phyloP scores from a whole-genome alignment of 176 grass and related monocot genomes.

The Juncus inflexus region DNA sequence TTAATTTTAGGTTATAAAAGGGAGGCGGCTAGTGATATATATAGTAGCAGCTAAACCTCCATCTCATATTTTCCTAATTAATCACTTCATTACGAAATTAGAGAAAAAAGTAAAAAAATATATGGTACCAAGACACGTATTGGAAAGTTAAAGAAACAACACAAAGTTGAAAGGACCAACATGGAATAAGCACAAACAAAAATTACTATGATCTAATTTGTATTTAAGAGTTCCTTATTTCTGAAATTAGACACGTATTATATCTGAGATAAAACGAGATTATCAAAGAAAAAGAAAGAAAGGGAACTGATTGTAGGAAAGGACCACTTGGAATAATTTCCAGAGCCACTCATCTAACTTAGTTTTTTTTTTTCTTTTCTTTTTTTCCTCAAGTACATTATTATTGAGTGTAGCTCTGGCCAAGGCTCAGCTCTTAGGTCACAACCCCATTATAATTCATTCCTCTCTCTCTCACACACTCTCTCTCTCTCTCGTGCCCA shows the following conservation, averaged over 20 bases:
- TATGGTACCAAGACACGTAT: background rate
- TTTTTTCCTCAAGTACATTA: slow-evolving; percentile 32
- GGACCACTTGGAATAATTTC: slow-evolving; percentile 27
- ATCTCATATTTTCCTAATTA: background rate
- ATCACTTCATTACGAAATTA: slow-evolving; percentile 1
- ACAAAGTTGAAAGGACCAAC: too few species aligned
- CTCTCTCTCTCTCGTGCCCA: slow-evolving; percentile 34
- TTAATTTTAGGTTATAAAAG: slow-evolving; percentile 1
- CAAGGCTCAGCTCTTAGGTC: slow-evolving; percentile 32
- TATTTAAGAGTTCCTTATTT: slow-evolving; percentile 1
- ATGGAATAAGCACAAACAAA: too few species aligned
- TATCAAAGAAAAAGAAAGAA: slow-evolving; percentile 9
- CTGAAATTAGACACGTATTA: slow-evolving; percentile 18
- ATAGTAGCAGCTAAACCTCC: slow-evolving; percentile 14
- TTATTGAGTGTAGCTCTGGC: slow-evolving; percentile 28
- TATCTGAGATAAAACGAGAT: slow-evolving; percentile 9
- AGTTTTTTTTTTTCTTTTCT: background rate
- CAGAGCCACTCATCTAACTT: background rate
- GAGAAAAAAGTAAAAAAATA: background rate
- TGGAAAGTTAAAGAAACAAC: background rate
- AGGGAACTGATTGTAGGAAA: slow-evolving; percentile 7
- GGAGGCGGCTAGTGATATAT: slow-evolving; percentile 4
- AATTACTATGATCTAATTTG: background rate
- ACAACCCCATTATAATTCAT: slow-evolving; percentile 35
- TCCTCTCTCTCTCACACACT: slow-evolving; percentile 22